phyloP scores from a whole-genome alignment of 257 asterid genomes.

The Forsythia viridissima region DNA sequence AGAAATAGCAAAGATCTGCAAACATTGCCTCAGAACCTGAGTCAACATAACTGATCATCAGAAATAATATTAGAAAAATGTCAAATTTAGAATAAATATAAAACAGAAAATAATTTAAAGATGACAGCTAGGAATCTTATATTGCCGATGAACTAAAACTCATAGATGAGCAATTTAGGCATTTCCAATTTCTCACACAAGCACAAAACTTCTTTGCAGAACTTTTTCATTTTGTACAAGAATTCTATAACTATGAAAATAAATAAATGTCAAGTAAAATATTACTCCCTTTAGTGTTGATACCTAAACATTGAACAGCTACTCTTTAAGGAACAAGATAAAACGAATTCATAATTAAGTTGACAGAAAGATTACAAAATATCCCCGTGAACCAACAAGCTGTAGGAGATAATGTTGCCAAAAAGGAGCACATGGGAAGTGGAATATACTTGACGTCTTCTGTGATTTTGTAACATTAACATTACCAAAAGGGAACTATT shows the following conservation, averaged over 20 bases:
- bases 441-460: neutral
- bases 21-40: constrained; percentile 99
- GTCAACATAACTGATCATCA: constrained; percentile 49
- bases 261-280: constrained; percentile 11
- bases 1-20: constrained; percentile 97
- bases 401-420: neutral
- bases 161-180: constrained; percentile 10
- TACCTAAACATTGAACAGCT: constrained; percentile 20
- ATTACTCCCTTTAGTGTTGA: neutral
- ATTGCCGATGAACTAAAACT: constrained; percentile 12
- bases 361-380: neutral
- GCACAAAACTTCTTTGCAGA: constrained; percentile 5
- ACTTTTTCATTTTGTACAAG: constrained; percentile 7
- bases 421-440: neutral
- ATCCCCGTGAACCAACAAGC: constrained; percentile 9
- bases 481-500: neutral
- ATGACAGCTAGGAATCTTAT: constrained; percentile 7
- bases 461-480: neutral
- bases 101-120: constrained; percentile 17
- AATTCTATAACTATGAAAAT: constrained; percentile 10
- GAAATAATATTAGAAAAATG: constrained; percentile 30
- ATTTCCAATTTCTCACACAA: constrained; percentile 15
- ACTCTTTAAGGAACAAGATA: neutral
- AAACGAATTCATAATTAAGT: constrained; percentile 1
- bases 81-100: constrained; percentile 14